Evolutionary conservation across 1,284 basidiomycete genomes (phyloP).

Genomic region (Naganishia sp.): DNA sequence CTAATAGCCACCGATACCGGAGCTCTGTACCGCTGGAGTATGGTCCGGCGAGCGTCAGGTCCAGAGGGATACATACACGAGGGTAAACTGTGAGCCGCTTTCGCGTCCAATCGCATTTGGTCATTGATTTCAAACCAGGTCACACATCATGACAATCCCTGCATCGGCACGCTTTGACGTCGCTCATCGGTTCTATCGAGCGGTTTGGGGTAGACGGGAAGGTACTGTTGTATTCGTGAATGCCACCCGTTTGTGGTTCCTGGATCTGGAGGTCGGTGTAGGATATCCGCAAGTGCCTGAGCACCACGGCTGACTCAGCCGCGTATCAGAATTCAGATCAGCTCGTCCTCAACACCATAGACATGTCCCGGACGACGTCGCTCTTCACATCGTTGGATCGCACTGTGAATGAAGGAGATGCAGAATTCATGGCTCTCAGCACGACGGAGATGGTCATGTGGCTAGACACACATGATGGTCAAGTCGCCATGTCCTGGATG

Average conservation of each 20-base stretch:
- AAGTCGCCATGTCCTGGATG: conserved; percentile 21
- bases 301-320: no score
- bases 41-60: not conserved
- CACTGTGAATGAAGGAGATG: not conserved
- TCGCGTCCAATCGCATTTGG: no score
- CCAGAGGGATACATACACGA: conserved; percentile 1
- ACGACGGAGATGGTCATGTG: conserved; percentile 23
- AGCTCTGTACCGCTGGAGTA: conserved; percentile 24
- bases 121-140: not conserved
- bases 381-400: conserved; percentile 22
- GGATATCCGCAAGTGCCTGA: not conserved
- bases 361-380: not conserved
- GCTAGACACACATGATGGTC: conserved; percentile 14
- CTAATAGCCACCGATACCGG: conserved; percentile 24
- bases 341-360: conserved; percentile 4
- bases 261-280: conserved; percentile 11
- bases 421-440: conserved; percentile 7
- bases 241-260: conserved; percentile 5
- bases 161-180: not conserved
- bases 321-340: not conserved
- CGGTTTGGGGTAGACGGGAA: conserved; percentile 14
- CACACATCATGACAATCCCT: conserved; percentile 1
- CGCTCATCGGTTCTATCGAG: conserved; percentile 20
- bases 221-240: conserved; percentile 13
- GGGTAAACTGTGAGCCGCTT: conserved; percentile 20